Conservation (phyloP, 192 early-diverging fungal genomes). For the Coemansia sp. region DNA sequence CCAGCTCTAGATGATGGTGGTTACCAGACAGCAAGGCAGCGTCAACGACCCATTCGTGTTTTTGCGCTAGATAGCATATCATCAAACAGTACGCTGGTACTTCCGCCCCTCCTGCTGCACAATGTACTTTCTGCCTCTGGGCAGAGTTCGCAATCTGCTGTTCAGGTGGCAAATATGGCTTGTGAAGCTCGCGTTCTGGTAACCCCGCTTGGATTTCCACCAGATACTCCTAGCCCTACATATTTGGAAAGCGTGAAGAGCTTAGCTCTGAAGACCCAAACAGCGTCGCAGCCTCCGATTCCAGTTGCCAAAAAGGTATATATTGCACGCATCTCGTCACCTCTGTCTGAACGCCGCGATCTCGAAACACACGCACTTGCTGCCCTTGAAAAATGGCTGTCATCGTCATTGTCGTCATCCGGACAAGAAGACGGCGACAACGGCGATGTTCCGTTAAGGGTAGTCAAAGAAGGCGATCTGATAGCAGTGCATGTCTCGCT, state of each 20-base stretch:
- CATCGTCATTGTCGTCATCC: not conserved
- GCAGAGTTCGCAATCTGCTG: not conserved
- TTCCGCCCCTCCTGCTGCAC: constrained; percentile 43
- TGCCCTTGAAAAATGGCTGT: constrained; percentile 45
- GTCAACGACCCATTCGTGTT: constrained; percentile 38
- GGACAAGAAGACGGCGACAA: not conserved
- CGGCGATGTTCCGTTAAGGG: constrained; percentile 15
- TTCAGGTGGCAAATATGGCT: not conserved
- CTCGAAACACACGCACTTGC: constrained; percentile 36
- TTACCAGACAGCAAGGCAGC: not conserved
- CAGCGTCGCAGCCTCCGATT: constrained; percentile 26
- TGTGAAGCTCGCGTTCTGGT: not conserved
- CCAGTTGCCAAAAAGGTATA: constrained; percentile 35
- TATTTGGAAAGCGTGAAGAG: constrained; percentile 11
- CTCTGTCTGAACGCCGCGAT: constrained; percentile 48
- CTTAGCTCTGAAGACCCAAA: not conserved
- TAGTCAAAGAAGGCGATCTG: constrained; percentile 44
- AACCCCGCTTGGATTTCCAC: constrained; percentile 43
- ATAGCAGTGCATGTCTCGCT: constrained; percentile 39
- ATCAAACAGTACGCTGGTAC: constrained; percentile 14
- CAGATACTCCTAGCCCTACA: constrained; percentile 16
- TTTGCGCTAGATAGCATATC: constrained; percentile 12
- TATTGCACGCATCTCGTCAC: constrained; percentile 46
- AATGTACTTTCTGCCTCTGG: constrained; percentile 11
- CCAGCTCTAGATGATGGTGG: not conserved